A percentile compares a stretch with the other conserved stretches of the same genome.
Evolutionary conservation across 345 rosid genomes (phyloP).

Genomic region (Camelina hispida): DNA sequence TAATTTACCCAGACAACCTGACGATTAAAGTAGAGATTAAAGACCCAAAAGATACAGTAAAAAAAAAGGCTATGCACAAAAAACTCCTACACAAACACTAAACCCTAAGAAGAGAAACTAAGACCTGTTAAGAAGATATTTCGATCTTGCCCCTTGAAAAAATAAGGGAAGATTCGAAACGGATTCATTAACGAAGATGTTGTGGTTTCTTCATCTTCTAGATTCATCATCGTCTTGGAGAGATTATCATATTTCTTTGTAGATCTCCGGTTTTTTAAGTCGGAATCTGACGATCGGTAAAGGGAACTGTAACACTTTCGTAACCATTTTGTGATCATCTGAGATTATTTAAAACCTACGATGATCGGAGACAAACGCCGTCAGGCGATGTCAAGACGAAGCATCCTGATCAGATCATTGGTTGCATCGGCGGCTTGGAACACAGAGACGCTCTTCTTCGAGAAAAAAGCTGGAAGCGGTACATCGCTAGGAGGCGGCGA

Average conservation of each 20-base stretch:
- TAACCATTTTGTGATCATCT: neutral
- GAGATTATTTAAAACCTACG: neutral
- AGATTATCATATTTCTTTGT: neutral
- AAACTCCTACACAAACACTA: conserved; percentile 43
- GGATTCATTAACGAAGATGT: conserved; percentile 40
- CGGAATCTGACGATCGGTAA: conserved; percentile 21
- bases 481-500: conserved; percentile 97
- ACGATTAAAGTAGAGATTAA: neutral
- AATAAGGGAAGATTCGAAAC: conserved; percentile 65
- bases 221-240: conserved; percentile 42
- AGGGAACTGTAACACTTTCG: neutral
- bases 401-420: conserved; percentile 54
- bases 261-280: conserved; percentile 1
- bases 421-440: conserved; percentile 53
- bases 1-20: conserved; percentile 7
- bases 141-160: conserved; percentile 79
- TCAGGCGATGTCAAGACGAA: conserved; percentile 53
- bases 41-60: neutral
- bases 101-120: conserved; percentile 45
- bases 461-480: conserved; percentile 76
- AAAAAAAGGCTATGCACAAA: conserved; percentile 17
- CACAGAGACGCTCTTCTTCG: conserved; percentile 45
- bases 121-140: conserved; percentile 45
- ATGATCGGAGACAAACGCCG: conserved; percentile 11
- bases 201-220: conserved; percentile 43